Conservation (phyloP, 2,329 filamentous ascomycete genomes). For the Arachnopeziza araneosa region DNA sequence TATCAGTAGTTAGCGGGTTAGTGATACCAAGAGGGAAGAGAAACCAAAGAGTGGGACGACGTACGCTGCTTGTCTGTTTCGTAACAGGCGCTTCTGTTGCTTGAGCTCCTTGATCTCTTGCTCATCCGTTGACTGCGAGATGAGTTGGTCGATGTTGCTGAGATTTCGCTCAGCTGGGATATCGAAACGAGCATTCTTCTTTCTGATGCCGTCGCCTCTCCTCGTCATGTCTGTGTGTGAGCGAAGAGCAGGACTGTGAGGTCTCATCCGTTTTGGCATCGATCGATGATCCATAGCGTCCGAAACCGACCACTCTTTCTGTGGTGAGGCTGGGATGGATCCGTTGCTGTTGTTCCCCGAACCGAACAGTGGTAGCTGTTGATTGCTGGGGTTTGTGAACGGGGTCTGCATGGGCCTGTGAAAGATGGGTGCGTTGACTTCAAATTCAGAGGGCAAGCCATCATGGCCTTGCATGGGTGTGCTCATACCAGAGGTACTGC, state of each 20-base stretch:
- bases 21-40: constrained; percentile 8
- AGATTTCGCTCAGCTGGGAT: constrained; percentile 92
- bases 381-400: constrained; percentile 47
- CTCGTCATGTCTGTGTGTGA: constrained; percentile 66
- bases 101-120: constrained; percentile 97
- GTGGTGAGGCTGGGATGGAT: constrained; percentile 50
- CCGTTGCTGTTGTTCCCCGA: constrained; percentile 40
- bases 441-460: constrained; percentile 52
- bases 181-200: constrained; percentile 98
- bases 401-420: constrained; percentile 46
- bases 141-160: constrained; percentile 90
- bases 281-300: constrained; percentile 42
- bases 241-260: constrained; percentile 60
- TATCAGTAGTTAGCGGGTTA: constrained; percentile 35
- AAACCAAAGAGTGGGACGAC: constrained; percentile 36
- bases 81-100: constrained; percentile 90
- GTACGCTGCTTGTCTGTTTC: constrained; percentile 96
- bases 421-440: constrained; percentile 46
- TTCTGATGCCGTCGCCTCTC: constrained; percentile 62
- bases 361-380: constrained; percentile 50
- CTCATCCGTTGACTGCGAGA: constrained; percentile 81
- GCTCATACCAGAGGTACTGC: constrained; percentile 59
- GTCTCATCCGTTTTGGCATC: constrained; percentile 56
- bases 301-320: constrained; percentile 51
- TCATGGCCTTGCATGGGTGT: constrained; percentile 71